Evolutionary conservation across 306 rosid species (phyloP).

Genomic region (Prunus mongolica): DNA sequence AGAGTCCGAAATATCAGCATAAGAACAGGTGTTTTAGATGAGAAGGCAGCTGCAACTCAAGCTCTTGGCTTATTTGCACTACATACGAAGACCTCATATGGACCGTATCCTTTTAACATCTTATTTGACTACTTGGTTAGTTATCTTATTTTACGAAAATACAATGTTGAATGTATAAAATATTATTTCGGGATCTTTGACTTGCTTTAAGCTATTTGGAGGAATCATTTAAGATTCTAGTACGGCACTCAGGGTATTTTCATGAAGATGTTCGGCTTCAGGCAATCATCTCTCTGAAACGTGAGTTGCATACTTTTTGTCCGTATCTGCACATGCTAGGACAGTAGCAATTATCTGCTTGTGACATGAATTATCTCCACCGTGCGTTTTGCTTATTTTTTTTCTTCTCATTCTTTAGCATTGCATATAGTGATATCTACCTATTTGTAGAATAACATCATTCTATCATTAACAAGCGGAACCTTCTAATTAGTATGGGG

Average conservation of each 20-base stretch:
- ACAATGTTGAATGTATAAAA: neutral
- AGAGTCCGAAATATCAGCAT: constrained; percentile 91
- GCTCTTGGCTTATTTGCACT: constrained; percentile 95
- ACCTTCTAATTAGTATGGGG: no score
- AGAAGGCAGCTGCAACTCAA: constrained; percentile 99
- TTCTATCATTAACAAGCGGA: neutral
- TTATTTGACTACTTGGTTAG: neutral
- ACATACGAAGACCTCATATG: constrained; percentile 76
- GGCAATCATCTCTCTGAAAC: constrained; percentile 77
- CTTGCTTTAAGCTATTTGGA: constrained; percentile 75
- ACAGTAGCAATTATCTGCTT: neutral
- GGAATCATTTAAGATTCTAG: constrained; percentile 81
- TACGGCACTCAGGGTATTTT: constrained; percentile 72
- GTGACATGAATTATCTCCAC: neutral
- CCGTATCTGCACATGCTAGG: neutral
- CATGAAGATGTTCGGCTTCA: constrained; percentile 99
- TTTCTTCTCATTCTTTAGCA: neutral
- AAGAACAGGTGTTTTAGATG: constrained; percentile 97
- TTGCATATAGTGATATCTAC: neutral
- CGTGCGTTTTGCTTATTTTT: no score
- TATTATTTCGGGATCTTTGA: constrained; percentile 39
- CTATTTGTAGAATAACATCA: neutral
- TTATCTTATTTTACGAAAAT: neutral
- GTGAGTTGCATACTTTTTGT: constrained; percentile 44
- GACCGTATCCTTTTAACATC: constrained; percentile 70